Base-by-base conservation (phyloP, 768 basidiomycete species). In the Suillus decipiens region DNA sequence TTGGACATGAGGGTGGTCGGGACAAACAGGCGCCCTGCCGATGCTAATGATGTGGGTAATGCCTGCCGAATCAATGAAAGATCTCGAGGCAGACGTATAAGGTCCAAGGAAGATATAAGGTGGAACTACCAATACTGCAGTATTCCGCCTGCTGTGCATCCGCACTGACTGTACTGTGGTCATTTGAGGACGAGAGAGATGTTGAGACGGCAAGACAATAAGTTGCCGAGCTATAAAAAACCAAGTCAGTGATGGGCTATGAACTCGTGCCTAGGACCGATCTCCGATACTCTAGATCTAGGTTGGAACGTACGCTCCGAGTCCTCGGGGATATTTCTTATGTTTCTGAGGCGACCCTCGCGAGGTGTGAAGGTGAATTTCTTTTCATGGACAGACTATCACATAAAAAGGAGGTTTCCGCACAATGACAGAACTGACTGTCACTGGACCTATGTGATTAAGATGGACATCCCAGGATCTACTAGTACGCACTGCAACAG, bases 1-100 rank as follows among this genome's bases (percentile, higher is more conserved):
- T 2, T 63, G 69, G 34, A 82, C 69, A 22, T 68, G 72, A 14
- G 70, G 68, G 22, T 79, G 59, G 19, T 67, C 67, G 2, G 65
- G 53, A 0, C 54, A 56, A 37, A 68, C 63, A 0, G 81, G 81
- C 2, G 69, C 73, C 31, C 64, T 63, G 31, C 80, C 81, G 55
- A 82, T 73, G 67, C 78, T 79, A 37, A 82, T 71, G 54, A 83
- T 76, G 59, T 80, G 73, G 6, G 75, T 78, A 55, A 82, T 79
- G 5, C 61, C 60, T 28, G 76, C 67, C n/a, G 73, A 34, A 19
- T 65, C 64, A 36, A 82, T 69, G 64, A 81, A 80, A 14, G 67
- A 24, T 1, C 66, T 55, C 3, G 76, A 76, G 1, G 80, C 76
- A 4, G 79, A 78, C 11, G 80, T 77, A 60, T 76, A 69, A 17